Evolutionary conservation across 2,329 filamentous ascomycete species (phyloP), one percentile per base, ranked within the genome.

Genomic region (Colletotrichum ledebouriae): DNA sequence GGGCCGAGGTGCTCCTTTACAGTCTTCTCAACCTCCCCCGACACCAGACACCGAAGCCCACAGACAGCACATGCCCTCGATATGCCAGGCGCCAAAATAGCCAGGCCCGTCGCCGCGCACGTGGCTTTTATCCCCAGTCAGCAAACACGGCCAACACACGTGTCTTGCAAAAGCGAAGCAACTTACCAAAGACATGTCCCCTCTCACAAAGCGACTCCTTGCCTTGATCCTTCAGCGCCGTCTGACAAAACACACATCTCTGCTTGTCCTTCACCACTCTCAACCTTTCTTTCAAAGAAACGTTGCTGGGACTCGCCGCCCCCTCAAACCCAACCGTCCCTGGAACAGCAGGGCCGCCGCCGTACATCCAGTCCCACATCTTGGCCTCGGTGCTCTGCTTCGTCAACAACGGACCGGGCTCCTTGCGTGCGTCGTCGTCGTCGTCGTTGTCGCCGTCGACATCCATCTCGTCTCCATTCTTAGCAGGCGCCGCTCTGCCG

Each of bases 351-450:
- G 80, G 77, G 0, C 84, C 85, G n/a, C 78, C 77, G 17, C 85
- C 86, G 72, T 89, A 89, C 83, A 89, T 86, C 82, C 84, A 87
- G 69, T 88, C 84, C 82, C 86, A 89, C 50, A 85, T 78, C 42
- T 78, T 77, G 0, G 82, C 87, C 74, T 89, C 87, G 2, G 86
- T 87, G n/a, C 84, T 85, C 20, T 86, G 75, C 2, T 71, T 2
- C 11, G 59, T 34, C 59, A 53, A 59, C 22, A 29, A 59, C 10
- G 22, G 52, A 4, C n/a, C 1, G 3, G n/a, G 6, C 41, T 44
- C 9, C 33, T 17, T n/a, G 50, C 70, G 29, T 29, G 3, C 29
- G 29, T 29, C 29, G 6, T 29, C 29, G 29, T 9, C 29, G 29
- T 9, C 29, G 29, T 9, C 29, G 29, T 17, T 17, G 17, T 29